phyloP scores from a whole-genome alignment of 1,284 basidiomycete genomes.

The Apiotrichum laibachii region DNA sequence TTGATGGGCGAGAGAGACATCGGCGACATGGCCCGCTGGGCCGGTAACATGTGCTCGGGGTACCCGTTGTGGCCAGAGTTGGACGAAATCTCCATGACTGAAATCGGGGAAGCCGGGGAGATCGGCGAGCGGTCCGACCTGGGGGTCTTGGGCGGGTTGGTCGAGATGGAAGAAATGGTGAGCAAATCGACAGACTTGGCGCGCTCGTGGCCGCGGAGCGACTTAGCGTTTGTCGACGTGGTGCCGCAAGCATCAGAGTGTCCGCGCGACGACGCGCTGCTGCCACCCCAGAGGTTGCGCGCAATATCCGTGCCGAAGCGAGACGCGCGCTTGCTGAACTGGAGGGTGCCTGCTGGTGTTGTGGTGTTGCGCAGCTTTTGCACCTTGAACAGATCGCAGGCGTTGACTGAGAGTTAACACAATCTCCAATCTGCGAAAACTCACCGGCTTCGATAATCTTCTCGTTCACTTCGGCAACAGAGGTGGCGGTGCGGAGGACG shows the following conservation, averaged over 20 bases:
- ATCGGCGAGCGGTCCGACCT: slow-evolving; percentile 1
- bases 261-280: slow-evolving; percentile 32
- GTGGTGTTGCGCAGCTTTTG: slow-evolving; percentile 21
- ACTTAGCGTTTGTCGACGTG: slow-evolving; percentile 29
- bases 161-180: slow-evolving; percentile 20
- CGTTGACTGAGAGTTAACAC: slow-evolving; percentile 1
- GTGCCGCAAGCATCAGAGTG: slow-evolving; percentile 32
- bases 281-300: slow-evolving; percentile 47
- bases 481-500: slow-evolving; percentile 58
- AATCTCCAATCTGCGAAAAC: slow-evolving; percentile 33
- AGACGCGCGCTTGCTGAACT: slow-evolving; percentile 11
- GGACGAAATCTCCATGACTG: not conserved
- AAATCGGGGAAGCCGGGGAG: not conserved
- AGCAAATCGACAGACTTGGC: slow-evolving; percentile 9
- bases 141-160: slow-evolving; percentile 6
- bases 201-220: slow-evolving; percentile 25
- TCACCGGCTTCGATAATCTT: slow-evolving; percentile 75
- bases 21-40: not conserved
- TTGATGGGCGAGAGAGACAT: not conserved
- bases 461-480: slow-evolving; percentile 65
- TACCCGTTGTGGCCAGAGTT: not conserved
- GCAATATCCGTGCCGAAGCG: slow-evolving; percentile 56
- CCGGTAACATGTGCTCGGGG: slow-evolving; percentile 52
- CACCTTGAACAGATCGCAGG: slow-evolving; percentile 77
- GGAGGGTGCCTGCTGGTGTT: not conserved